These are phyloP conservation scores for Phaeosphaeria sp. DNA, from an alignment of 2,329 filamentous ascomycete species.

Conservation along the genomic window DNA sequence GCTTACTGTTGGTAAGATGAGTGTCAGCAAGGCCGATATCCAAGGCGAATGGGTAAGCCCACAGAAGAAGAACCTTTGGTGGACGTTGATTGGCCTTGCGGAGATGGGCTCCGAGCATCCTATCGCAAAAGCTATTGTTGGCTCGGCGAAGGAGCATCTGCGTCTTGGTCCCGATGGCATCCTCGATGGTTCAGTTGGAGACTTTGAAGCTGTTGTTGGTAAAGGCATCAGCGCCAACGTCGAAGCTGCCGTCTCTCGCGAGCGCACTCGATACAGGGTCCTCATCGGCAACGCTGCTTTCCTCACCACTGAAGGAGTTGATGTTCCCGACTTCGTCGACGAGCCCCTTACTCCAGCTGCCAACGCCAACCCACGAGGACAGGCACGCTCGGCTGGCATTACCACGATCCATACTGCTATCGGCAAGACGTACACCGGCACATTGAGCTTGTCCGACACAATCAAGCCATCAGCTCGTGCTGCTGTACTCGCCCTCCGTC, in stretches of 20 bases:
- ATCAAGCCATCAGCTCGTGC: conserved; percentile 88
- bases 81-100: conserved; percentile 92
- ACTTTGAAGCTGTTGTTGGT: conserved; percentile 84
- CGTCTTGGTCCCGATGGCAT: conserved; percentile 73
- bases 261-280: conserved; percentile 77
- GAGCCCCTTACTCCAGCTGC: conserved; percentile 52
- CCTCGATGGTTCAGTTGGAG: conserved; percentile 82
- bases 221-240: conserved; percentile 84
- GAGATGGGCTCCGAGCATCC: conserved; percentile 97
- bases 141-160: conserved; percentile 77
- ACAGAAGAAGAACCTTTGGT: conserved; percentile 80
- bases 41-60: conserved; percentile 73
- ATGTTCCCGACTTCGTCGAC: conserved; percentile 65
- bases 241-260: conserved; percentile 73
- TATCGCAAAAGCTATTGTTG: conserved; percentile 86
- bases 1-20: conserved; percentile 94
- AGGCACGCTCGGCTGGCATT: conserved; percentile 66
- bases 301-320: conserved; percentile 73
- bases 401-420: conserved; percentile 94
- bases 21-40: conserved; percentile 75
- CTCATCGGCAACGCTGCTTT: conserved; percentile 83
- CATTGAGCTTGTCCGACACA: conserved; percentile 84
- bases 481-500: conserved; percentile 79
- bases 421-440: conserved; percentile 79
- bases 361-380: conserved; percentile 41